Base-by-base conservation (phyloP, 306 rosid species). In the Potentilla sterilis region DNA sequence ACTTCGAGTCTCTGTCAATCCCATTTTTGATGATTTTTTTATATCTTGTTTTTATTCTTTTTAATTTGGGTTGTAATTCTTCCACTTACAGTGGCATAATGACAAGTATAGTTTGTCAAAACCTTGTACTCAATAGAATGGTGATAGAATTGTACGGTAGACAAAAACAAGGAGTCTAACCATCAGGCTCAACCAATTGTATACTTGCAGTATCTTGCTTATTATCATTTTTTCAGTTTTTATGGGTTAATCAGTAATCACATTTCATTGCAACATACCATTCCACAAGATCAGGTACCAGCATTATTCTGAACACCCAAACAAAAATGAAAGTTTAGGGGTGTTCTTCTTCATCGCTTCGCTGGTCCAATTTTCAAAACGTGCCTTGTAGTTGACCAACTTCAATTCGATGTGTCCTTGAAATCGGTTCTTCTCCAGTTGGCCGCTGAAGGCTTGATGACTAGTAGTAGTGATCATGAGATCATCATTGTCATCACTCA, bases 31-130 rank as follows among this genome's bases (percentile, higher is more conserved):
- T 14, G 68, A 59, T 58, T 3, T 41, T 73, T 72, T 18, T 32
- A 8, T 49, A 51, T 51, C 24, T 59, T 24, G 12, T 35, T 35
- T 63, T 35, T 48, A 13, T 9, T 64, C n/a, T 14, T 6, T 63
- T 63, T 35, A 2, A 63, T 16, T 7, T 63, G 43, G 68, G 43
- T 63, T 63, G 68, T 63, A 63, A 63, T 63, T 62, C 67, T 62
- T 62, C 11, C 42, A 34, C 67, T 61, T 61, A 28, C 10, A 32
- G 67, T 61, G 67, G 41, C 42, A 61, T 32, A 61, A 22, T 58
- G 64, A 28, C 64, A 4, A 62, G 42, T 62, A 62, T 34, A 34
- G 42, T 34, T 32, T 62, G 21, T 62, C 67, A 34, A 35, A 62
- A 62, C 11, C 10, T 62, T 62, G 67, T 14, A 34, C 21, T 32